Base-by-base conservation (phyloP, 2,329 filamentous ascomycete species). In the Aspergillus spinulosporus region DNA sequence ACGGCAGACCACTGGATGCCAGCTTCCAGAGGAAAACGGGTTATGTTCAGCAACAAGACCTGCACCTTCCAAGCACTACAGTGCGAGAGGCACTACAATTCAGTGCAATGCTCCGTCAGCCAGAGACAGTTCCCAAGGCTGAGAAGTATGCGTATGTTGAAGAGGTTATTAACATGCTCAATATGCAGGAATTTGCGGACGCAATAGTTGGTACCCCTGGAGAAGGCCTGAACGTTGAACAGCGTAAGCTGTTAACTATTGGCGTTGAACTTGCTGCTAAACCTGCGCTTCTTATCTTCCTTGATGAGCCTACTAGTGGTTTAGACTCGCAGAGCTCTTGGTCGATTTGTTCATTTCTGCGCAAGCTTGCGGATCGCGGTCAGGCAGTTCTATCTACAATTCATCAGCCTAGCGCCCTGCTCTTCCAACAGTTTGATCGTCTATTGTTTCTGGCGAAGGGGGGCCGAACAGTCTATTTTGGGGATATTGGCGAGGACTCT, bases 371-470 rank as follows among this genome's bases (percentile, higher is more conserved):
- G 66, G 89, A 93, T 72, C 88, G 85, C 59, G 92, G 92, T 9
- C 90, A 94, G 71, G 91, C 92, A 48, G 88, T 96, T 70, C 84
- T 96, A 9, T 95, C 90, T 74, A 96, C 92, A 0, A 96, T 96
- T 60, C 92, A 97, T 72, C 92, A 97, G 72, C 92, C 92, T 9
- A 93, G 89, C n/a, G 91, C 91, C 36, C 89, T 95, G 78, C 80
- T 96, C 48, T 96, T 96, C 76, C 89, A 96, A 72, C 86, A 90
- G 57, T 96, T 87, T 52, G 85, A 87, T 60, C 77, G 79, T 1
- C 70, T 87, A 0, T 72, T 88, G 0, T 85, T 88, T 64, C 75
- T 88, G 0, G 83, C 84, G 1, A 81, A 81, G 54, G 85, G 85
- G 12, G 86, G 86, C 0, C 82, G 80, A 64, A 87, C 84, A 0